Base-by-base conservation (phyloP, 75 land plant genomes). In the Cryptomeria japonica region DNA sequence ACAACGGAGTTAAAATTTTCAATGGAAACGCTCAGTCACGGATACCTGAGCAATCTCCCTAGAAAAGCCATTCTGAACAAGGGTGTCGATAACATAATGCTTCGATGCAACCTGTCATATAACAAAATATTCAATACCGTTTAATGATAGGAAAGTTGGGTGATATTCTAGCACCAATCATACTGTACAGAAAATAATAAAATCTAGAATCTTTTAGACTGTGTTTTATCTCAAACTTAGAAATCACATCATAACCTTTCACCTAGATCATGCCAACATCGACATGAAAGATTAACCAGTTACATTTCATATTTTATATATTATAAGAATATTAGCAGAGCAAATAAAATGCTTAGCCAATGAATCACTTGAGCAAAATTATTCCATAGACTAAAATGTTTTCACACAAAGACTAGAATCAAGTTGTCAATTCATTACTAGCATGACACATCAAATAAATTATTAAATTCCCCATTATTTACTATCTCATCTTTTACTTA, bases 1-100 rank as follows among this genome's bases (percentile, higher is more conserved):
- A 70, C 36, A 51, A 32, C 86, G 16, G 16, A 56, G 19, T 28
- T 16, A 38, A 36, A 55, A 18, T 12, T 55, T n/a, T 51, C 73
- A 36, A 36, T 47, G 3, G 15, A 55, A 55, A 36, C 2, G 5
- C 56, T 47, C 86, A 76, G 64, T 38, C 34, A 86, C 82, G 38
- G 73, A 64, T 85, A 96, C 98, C 99, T 95, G 96, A 42, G 99
- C 99, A 76, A 98, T 94, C 87, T 94, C 95, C 77, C 75, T 87
- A 38, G 99, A 98, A 85, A 98, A 98, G 0, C 99, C 99, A 47
- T 94, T 89, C 84, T 92, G 88, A 78, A 92, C 32, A 51, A 98
- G 93, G 87, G 93, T 88, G 85, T 95, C 89, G 31, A 95, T 86
- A 61, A 97, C 88, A 68, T 88, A 91, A 53, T 77, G 80, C 89